phyloP scores from a whole-genome alignment of 2,329 filamentous ascomycete genomes.

The Neonectria faginata region DNA sequence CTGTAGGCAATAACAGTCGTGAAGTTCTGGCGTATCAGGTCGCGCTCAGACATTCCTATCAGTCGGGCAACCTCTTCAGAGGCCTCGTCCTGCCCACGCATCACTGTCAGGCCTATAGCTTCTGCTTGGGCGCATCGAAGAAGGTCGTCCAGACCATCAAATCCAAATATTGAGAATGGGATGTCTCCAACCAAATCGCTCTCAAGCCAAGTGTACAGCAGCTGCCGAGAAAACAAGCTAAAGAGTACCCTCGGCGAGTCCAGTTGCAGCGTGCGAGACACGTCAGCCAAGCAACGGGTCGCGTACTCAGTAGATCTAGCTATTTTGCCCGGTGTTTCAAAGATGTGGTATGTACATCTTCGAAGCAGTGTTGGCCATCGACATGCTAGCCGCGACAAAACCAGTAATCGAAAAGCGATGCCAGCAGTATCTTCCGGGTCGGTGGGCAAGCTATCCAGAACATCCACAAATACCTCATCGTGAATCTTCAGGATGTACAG shows the following conservation, averaged over 20 bases:
- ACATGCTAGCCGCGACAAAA: constrained; percentile 81
- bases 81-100: constrained; percentile 78
- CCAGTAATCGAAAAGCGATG: constrained; percentile 83
- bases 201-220: constrained; percentile 92
- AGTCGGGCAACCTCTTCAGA: constrained; percentile 69
- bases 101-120: constrained; percentile 81
- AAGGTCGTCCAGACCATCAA: constrained; percentile 74
- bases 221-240: constrained; percentile 84
- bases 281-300: constrained; percentile 73
- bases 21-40: constrained; percentile 77
- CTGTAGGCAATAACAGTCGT: constrained; percentile 85
- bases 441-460: constrained; percentile 81
- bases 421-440: constrained; percentile 80
- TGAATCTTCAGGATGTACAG: constrained; percentile 86
- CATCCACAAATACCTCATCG: constrained; percentile 84
- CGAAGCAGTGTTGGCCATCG: constrained; percentile 88
- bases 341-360: constrained; percentile 91
- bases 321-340: constrained; percentile 86
- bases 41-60: constrained; percentile 64
- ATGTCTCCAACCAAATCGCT: constrained; percentile 74
- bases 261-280: constrained; percentile 75
- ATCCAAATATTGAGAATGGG: constrained; percentile 88
- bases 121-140: constrained; percentile 80
- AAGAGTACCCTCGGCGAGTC: constrained; percentile 79
- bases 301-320: constrained; percentile 75